Percentiles rank a stretch among this genome's conserved stretches.
These are phyloP conservation scores for Ophiostoma ulmi DNA, from an alignment of 2,329 filamentous ascomycete genomes.

Conservation along the genomic window DNA sequence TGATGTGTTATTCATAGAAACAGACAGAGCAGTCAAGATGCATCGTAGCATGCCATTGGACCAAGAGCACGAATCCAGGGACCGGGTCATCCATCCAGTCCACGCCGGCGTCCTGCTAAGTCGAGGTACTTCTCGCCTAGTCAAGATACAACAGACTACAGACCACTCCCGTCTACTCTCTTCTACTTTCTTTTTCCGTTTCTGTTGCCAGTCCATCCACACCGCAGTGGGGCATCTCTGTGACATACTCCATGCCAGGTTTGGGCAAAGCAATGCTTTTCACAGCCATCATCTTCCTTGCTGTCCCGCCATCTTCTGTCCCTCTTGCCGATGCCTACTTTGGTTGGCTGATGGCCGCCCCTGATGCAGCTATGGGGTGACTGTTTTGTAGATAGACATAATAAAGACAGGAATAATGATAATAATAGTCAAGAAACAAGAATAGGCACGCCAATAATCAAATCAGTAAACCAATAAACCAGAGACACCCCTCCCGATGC, in stretches of 20 bases:
- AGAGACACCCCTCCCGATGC: neutral
- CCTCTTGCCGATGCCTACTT: neutral
- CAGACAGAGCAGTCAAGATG: neutral
- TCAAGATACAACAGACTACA: neutral
- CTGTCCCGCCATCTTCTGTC: neutral
- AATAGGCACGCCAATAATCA: neutral
- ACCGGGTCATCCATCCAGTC: no score
- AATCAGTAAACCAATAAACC: neutral
- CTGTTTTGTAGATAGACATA: constrained; percentile 2
- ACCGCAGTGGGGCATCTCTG: neutral
- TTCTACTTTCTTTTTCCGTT: neutral
- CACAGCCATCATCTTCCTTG: constrained; percentile 1
- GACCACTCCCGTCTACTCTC: neutral
- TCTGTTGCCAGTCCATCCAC: constrained; percentile 8
- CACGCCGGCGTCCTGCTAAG: neutral
- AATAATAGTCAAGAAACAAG: neutral
- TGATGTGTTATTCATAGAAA: neutral
- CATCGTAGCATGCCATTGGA: neutral
- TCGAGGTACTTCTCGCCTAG: neutral
- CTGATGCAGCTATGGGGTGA: constrained; percentile 5
- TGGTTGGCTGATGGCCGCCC: neutral
- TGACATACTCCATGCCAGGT: neutral
- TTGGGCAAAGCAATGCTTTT: constrained; percentile 10
- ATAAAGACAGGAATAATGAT: neutral
- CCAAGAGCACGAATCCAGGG: neutral